Percentiles rank a stretch among this genome's conserved stretches.
phyloP scores from a whole-genome alignment of 2,329 filamentous ascomycete species.

The Colletotrichum limetticola region DNA sequence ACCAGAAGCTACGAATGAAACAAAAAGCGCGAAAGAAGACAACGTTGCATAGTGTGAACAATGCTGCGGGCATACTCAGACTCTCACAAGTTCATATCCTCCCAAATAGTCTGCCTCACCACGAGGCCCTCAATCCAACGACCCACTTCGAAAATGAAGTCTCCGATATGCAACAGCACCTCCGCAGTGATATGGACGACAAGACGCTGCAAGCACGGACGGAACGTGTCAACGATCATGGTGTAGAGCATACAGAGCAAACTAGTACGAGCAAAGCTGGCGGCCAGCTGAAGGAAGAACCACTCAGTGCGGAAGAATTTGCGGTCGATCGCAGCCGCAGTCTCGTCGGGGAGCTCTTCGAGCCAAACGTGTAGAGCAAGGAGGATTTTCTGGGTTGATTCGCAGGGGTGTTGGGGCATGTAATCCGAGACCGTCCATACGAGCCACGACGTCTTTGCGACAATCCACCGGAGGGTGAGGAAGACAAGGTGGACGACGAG shows the following conservation, averaged over 20 bases:
- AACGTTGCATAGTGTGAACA: too few species aligned
- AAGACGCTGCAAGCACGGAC: not conserved
- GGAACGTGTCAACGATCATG: conserved; percentile 10
- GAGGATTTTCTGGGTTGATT: not conserved
- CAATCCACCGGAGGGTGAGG: not conserved
- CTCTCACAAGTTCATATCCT: not conserved
- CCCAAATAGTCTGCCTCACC: not conserved
- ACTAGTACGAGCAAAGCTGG: conserved; percentile 33
- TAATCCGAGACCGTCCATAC: not conserved
- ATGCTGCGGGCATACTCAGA: not conserved
- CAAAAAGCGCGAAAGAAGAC: not conserved
- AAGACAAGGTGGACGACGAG: not conserved
- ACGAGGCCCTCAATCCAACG: not conserved
- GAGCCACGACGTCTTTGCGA: not conserved
- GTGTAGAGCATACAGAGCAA: conserved; percentile 37
- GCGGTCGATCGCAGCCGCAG: not conserved
- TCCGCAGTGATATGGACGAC: not conserved
- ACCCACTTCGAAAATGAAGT: not conserved
- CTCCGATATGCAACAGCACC: not conserved
- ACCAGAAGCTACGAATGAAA: not conserved
- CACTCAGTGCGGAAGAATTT: not conserved
- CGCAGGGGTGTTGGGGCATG: not conserved
- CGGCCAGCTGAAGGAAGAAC: not conserved
- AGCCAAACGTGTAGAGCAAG: not conserved
- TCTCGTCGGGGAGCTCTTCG: not conserved